Evolutionary conservation across 208 protist genomes (phyloP).

Genomic region (Acanthamoeba pearcei): DNA sequence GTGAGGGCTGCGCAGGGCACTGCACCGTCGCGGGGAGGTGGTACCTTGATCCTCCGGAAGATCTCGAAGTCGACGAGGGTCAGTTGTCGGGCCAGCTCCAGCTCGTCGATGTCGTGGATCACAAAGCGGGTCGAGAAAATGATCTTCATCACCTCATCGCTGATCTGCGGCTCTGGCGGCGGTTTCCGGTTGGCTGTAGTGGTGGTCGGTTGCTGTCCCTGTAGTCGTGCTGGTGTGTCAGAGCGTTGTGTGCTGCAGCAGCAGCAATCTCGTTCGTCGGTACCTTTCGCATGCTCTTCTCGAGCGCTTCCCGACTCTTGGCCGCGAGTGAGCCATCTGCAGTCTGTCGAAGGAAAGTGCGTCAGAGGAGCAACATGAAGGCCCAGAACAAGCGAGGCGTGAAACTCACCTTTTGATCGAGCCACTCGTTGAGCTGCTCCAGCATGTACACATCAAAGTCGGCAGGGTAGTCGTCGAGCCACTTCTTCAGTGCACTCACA

Average conservation of each 20-base stretch:
- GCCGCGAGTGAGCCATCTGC: not conserved
- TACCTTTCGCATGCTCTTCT: conserved; percentile 33
- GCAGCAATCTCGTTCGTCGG: not conserved
- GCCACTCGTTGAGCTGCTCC: conserved; percentile 1
- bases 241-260: not conserved
- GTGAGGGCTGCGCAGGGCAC: not conserved
- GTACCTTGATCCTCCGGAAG: conserved; percentile 65
- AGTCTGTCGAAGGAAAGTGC: not conserved
- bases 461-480: conserved; percentile 81
- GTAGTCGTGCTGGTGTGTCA: no score
- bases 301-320: not conserved
- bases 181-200: not conserved
- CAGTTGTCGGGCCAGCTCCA: conserved; percentile 69
- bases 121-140: conserved; percentile 34
- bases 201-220: not conserved
- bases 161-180: conserved; percentile 15
- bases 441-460: conserved; percentile 82
- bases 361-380: not conserved
- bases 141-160: conserved; percentile 24
- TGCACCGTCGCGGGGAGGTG: not conserved
- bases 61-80: conserved; percentile 73
- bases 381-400: not conserved
- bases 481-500: conserved; percentile 81
- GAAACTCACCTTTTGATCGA: not conserved
- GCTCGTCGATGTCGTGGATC: conserved; percentile 32